Evolutionary conservation across 78 protist species (phyloP), one percentile per base, ranked within the genome.

Genomic region (Fonticula alba): DNA sequence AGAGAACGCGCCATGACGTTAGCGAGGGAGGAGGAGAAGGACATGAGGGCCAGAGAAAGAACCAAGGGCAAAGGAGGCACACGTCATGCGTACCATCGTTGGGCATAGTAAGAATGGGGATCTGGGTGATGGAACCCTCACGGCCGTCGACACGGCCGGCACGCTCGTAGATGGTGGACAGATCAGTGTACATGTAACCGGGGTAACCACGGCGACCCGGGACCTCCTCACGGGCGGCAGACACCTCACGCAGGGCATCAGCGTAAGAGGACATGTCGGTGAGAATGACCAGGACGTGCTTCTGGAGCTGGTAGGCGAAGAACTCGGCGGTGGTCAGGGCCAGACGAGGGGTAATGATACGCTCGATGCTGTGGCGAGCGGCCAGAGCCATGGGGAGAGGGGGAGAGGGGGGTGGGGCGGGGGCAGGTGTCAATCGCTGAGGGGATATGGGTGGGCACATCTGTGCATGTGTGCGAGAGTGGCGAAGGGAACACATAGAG

Each of bases 121-220:
- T 73, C 84, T 95, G 99, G 19, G 99, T 97, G 81, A 97, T 94
- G 43, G 98, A 90, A 26, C 99, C 99, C 50, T 75, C 43, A 49
- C 94, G 73, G 41, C 98, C 98, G 36, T 54, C 74, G 41, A 94
- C 97, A 73, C 99, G 94, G 3, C 99, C 99, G 13, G 99, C 99
- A 33, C 99, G 87, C 82, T 97, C 99, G 70, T 94, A 95, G 69
- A 95, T 90, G 79, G 97, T 88, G 35, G 97, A 75, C 22, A 97
- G 62, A 80, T 97, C 99, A n/a, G 99, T 94, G 87, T 97, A 96
- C 99, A 95, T 95, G 83, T 95, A 97, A 66, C 99, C 99, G 29
- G 99, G 99, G 80, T 86, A 97, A 51, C 99, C 99, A 46, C 98
- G 82, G 26, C 99, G 87, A 0, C 95, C 94, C 32, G 87, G 87